These are phyloP conservation scores for Eragrostis tef DNA, from an alignment of 202 grass and related monocot species.

Conservation along the genomic window DNA sequence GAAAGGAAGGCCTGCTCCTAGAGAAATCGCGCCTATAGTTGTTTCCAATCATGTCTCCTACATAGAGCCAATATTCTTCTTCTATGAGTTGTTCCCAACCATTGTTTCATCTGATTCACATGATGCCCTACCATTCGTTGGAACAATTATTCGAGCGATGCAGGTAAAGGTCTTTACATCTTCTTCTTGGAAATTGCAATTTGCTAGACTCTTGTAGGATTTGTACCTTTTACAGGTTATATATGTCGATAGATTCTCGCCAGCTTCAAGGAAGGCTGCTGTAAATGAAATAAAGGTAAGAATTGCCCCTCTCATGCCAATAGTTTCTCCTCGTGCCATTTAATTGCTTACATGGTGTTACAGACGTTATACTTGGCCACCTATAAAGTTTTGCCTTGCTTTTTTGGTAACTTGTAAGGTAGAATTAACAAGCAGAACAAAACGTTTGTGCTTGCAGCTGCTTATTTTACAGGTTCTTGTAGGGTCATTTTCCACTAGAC, in stretches of 20 bases:
- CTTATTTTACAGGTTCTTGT: conserved; percentile 16
- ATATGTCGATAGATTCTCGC: conserved; percentile 97
- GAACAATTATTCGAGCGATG: conserved; percentile 96
- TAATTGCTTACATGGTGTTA: neutral
- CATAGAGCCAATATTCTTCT: conserved; percentile 91
- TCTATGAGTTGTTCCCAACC: conserved; percentile 95
- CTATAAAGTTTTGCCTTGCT: neutral
- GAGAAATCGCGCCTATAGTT: conserved; percentile 86
- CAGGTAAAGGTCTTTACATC: conserved; percentile 57
- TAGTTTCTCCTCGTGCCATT: neutral
- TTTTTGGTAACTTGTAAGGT: neutral
- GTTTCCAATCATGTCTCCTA: conserved; percentile 99
- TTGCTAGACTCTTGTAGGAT: conserved; percentile 1
- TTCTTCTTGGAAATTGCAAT: conserved; percentile 28
- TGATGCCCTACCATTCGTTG: conserved; percentile 94
- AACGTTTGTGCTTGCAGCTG: conserved; percentile 15
- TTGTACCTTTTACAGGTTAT: conserved; percentile 70
- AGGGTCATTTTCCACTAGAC: conserved; percentile 20
- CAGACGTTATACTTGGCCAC: neutral
- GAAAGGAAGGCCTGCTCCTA: conserved; percentile 91
- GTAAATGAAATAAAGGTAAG: conserved; percentile 99
- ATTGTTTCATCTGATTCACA: conserved; percentile 98
- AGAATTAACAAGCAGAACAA: conserved; percentile 17
- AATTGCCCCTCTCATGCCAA: conserved; percentile 17
- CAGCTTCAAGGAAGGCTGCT: conserved; percentile 81